Evolutionary conservation across 257 asterid species (phyloP).

Genomic region (Lithospermum erythrorhizon): DNA sequence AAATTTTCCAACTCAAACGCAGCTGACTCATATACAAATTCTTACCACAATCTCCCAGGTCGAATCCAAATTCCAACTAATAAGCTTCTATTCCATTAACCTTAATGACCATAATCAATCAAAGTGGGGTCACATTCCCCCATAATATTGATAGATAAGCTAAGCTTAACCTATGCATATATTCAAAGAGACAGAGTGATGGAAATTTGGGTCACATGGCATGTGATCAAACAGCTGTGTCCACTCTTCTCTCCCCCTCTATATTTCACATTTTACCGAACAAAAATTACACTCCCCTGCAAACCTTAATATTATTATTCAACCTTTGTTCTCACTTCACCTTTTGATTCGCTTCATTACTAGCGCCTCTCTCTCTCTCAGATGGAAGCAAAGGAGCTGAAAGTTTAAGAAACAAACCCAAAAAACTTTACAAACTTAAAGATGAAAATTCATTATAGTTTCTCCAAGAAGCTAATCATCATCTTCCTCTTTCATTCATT

Average conservation of each 20-base stretch:
- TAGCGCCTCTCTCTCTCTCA: constrained; percentile 13
- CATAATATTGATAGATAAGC: constrained; percentile 9
- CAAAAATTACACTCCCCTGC: not conserved
- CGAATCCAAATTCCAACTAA: no score
- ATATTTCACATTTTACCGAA: no score
- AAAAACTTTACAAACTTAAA: constrained; percentile 8
- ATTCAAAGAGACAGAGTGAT: constrained; percentile 1
- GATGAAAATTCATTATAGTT: constrained; percentile 29
- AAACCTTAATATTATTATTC: constrained; percentile 17
- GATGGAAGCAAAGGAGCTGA: constrained; percentile 42
- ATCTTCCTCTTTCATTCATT: constrained; percentile 9
- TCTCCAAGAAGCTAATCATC: constrained; percentile 20
- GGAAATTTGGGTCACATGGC: constrained; percentile 56
- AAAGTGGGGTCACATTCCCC: no score
- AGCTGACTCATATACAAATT: no score
- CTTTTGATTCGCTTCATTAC: constrained; percentile 14
- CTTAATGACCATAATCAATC: no score
- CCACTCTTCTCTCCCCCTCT: constrained; percentile 15
- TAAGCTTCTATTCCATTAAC: no score
- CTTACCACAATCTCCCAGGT: no score
- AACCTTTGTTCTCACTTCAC: constrained; percentile 29
- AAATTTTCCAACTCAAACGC: no score
- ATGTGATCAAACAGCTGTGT: constrained; percentile 82
- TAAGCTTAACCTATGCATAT: not conserved
- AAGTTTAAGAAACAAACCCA: constrained; percentile 14